Percentiles rank a stretch among this genome's conserved stretches.
These are phyloP conservation scores for Boehmeria nivea DNA, from an alignment of 306 rosid species.

Conservation along the genomic window DNA sequence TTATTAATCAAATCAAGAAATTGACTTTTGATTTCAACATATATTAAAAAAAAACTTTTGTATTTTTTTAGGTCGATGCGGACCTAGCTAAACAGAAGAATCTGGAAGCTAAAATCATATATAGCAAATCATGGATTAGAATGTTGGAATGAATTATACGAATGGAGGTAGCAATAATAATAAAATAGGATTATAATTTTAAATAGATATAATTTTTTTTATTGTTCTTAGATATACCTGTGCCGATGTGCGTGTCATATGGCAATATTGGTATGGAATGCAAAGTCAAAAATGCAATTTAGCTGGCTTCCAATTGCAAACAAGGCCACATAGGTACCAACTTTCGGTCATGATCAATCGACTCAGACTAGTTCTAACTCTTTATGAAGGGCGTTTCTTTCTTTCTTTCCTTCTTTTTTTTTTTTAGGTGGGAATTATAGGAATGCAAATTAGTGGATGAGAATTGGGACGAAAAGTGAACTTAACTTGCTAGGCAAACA, in stretches of 20 bases:
- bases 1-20: too few species aligned
- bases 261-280: neutral
- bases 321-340: neutral
- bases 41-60: too few species aligned
- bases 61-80: too few species aligned
- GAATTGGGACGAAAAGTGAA: neutral
- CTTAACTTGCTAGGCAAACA: neutral
- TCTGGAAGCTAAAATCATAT: too few species aligned
- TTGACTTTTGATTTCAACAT: too few species aligned
- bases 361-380: neutral
- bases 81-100: too few species aligned
- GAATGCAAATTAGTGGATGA: neutral
- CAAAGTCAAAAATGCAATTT: constrained; percentile 5
- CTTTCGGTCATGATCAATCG: neutral
- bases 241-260: neutral
- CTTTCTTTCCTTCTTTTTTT: neutral
- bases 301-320: constrained; percentile 14
- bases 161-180: too few species aligned
- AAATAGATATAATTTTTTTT: too few species aligned
- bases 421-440: neutral
- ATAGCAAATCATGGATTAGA: too few species aligned
- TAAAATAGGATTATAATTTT: too few species aligned
- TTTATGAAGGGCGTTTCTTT: neutral
- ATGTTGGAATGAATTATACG: too few species aligned
- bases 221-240: too few species aligned